Evolutionary conservation across 2,329 filamentous ascomycete species (phyloP).

Genomic region (Alternaria gaisen): DNA sequence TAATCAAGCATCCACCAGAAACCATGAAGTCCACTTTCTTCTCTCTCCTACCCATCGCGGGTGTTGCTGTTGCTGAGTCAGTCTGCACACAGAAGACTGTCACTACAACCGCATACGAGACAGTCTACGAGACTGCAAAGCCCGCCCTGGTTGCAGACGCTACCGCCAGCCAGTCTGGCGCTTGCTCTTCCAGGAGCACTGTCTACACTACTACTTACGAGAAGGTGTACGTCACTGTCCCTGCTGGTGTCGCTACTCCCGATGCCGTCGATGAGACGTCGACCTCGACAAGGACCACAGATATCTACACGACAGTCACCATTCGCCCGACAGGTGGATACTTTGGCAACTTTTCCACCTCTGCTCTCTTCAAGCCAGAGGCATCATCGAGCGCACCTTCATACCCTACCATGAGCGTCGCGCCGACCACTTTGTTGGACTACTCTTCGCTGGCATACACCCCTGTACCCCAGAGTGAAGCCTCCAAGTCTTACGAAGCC

Average conservation of each 20-base stretch:
- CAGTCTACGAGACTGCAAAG: slow-evolving; percentile 16
- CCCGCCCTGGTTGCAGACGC: slow-evolving; percentile 4
- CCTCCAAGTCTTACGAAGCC: background rate
- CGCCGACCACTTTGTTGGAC: background rate
- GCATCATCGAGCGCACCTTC: background rate
- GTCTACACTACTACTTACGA: slow-evolving; percentile 30
- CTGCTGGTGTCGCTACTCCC: slow-evolving; percentile 7
- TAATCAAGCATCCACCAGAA: slow-evolving; percentile 9
- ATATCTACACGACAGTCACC: slow-evolving; percentile 28
- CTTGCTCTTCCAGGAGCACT: slow-evolving; percentile 19
- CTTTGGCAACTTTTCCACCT: slow-evolving; percentile 22
- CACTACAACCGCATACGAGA: slow-evolving; percentile 24
- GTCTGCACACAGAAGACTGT: slow-evolving; percentile 31
- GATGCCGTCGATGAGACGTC: slow-evolving; percentile 18
- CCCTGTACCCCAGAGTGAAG: slow-evolving; percentile 6
- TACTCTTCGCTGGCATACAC: slow-evolving; percentile 1
- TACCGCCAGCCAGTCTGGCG: slow-evolving; percentile 7
- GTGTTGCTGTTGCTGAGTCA: slow-evolving; percentile 37
- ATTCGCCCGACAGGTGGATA: slow-evolving; percentile 17
- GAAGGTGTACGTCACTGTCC: slow-evolving; percentile 38
- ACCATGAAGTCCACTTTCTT: slow-evolving; percentile 42
- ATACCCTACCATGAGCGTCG: slow-evolving; percentile 17
- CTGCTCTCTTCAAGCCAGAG: slow-evolving; percentile 8
- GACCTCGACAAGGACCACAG: slow-evolving; percentile 23
- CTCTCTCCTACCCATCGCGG: slow-evolving; percentile 36